Percentiles rank a stretch among this genome's conserved stretches.
Conservation (phyloP, 805 yeast species). For the Torulaspora delbrueckii region DNA sequence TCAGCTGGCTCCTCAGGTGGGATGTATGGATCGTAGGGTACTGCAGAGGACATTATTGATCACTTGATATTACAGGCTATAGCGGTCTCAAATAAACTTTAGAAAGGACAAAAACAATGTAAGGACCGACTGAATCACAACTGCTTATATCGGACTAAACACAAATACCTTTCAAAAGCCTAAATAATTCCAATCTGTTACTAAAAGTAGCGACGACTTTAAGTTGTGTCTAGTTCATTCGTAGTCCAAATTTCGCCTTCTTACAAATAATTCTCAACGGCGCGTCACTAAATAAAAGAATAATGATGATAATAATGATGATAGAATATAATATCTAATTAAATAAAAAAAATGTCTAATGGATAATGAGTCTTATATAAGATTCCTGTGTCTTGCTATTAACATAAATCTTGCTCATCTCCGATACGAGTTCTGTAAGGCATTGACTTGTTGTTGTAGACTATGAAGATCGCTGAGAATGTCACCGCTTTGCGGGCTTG, state of each 20-base stretch:
- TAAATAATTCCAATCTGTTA: neutral
- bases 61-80: neutral
- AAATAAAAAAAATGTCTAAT: neutral
- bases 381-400: neutral
- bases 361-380: neutral
- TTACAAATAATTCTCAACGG: neutral
- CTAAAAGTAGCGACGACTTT: neutral
- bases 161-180: neutral
- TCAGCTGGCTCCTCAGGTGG: constrained; percentile 48
- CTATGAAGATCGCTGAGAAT: constrained; percentile 62
- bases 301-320: neutral
- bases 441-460: constrained; percentile 65
- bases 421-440: constrained; percentile 36
- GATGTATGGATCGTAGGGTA: constrained; percentile 81
- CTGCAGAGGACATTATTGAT: constrained; percentile 60
- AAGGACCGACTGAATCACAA: neutral
- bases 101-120: neutral
- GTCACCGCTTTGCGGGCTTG: constrained; percentile 35
- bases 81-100: neutral
- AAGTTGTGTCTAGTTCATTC: neutral
- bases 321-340: neutral
- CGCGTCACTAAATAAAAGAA: constrained; percentile 4
- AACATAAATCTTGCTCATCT: constrained; percentile 5
- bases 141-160: no score
- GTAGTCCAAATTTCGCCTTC: neutral